phyloP scores from a whole-genome alignment of 2,329 filamentous ascomycete genomes.

The Penicillium sp. region DNA sequence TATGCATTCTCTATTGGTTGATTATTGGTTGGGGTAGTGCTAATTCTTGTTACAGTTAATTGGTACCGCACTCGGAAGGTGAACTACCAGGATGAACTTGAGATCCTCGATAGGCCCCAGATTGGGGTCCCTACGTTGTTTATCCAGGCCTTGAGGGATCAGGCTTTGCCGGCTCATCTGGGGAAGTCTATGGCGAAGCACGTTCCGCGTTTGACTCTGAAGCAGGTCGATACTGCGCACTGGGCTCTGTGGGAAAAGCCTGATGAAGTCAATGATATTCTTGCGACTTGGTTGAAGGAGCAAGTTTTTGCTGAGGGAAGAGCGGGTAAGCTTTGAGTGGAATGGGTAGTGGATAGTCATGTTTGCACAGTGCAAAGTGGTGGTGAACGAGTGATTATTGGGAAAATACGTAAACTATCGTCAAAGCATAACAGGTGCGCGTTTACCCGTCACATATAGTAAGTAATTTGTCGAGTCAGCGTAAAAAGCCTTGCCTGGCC shows the following conservation, averaged over 20 bases:
- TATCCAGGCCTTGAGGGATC: constrained; percentile 67
- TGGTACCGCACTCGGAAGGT: constrained; percentile 76
- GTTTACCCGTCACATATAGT: background rate
- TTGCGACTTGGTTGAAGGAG: constrained; percentile 64
- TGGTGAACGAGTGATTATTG: constrained; percentile 4
- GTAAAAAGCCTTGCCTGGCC: background rate
- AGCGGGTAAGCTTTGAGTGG: constrained; percentile 42
- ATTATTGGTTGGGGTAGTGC: background rate
- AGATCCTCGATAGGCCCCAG: constrained; percentile 36
- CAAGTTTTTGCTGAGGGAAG: constrained; percentile 49
- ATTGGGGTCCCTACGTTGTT: constrained; percentile 67
- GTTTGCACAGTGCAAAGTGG: background rate
- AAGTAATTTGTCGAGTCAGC: background rate
- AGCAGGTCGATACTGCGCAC: constrained; percentile 67
- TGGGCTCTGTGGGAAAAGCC: constrained; percentile 78
- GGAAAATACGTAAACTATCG: background rate
- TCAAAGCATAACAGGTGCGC: background rate
- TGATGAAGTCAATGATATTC: constrained; percentile 63
- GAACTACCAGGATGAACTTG: constrained; percentile 72
- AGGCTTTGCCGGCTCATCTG: constrained; percentile 68
- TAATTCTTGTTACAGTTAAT: constrained; percentile 52
- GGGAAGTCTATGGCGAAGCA: constrained; percentile 65
- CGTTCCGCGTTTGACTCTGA: constrained; percentile 62
- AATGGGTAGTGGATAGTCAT: background rate
- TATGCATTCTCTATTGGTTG: constrained; percentile 31